These are phyloP conservation scores for Nemania sp. DNA, from an alignment of 2,329 filamentous ascomycete species.

Conservation along the genomic window DNA sequence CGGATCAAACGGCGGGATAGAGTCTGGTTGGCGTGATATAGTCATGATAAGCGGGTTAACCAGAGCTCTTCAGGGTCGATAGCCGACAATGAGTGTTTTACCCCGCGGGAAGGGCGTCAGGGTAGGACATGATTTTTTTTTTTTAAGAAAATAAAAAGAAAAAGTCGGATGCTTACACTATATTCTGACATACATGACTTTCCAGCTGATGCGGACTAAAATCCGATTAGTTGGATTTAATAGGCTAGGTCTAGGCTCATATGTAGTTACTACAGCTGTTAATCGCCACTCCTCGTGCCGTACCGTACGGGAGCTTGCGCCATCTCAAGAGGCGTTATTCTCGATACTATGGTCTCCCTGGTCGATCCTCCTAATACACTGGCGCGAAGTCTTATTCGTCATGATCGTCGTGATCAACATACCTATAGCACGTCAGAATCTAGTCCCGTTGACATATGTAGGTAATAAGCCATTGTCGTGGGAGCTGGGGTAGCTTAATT, in stretches of 20 bases:
- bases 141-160: background rate
- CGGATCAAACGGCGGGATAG: background rate
- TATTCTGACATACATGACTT: conserved; percentile 33
- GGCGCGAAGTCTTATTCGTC: conserved; percentile 1
- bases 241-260: conserved; percentile 11
- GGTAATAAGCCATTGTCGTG: background rate
- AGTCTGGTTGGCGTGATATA: background rate
- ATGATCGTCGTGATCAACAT: conserved; percentile 1
- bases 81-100: conserved; percentile 7
- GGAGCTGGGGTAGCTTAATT: background rate
- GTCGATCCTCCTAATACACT: background rate
- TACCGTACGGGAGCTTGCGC: background rate
- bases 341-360: background rate
- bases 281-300: too few relatives aligned
- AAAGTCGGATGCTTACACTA: too few relatives aligned
- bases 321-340: background rate
- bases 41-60: background rate
- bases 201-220: background rate
- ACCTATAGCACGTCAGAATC: background rate
- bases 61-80: background rate
- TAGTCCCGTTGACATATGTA: background rate
- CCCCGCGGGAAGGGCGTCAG: conserved; percentile 16
- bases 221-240: conserved; percentile 17
- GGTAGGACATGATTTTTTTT: background rate
- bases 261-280: background rate